Evolutionary conservation across 306 rosid genomes (phyloP), one percentile per base, ranked within the genome.

Genomic region (Sicyos baderoa): DNA sequence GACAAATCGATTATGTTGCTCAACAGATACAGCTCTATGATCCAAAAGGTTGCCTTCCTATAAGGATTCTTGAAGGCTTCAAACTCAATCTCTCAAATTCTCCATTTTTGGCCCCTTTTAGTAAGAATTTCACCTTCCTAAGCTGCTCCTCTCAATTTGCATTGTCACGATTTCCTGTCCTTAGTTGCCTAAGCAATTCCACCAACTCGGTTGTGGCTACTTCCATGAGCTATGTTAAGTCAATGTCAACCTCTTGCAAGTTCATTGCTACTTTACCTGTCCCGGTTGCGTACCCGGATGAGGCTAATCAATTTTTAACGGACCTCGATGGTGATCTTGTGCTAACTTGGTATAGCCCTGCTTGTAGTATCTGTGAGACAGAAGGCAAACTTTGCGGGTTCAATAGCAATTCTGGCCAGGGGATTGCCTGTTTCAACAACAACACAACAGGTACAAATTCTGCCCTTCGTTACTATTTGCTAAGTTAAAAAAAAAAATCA

Each of bases 101-200:
- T 54, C 97, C 95, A 7, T 88, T 87, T 19, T 18, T 48, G 54
- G 59, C 80, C 0, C 48, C 54, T 37, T 74, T 68, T 48, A 49
- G 51, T 12, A 70, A 54, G 21, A 77, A 81, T 59, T 86, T 77
- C 82, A 82, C 91, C 16, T 80, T 90, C 76, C 70, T 86, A 42
- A 77, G 87, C 65, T 90, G 96, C 75, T 82, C 88, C 45, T 29
- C 79, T 76, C 75, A 55, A 1, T 76, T 70, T 63, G 53, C 76
- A 52, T 70, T 37, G 59, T 77, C 88, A 2, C 78, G 75, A 17
- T 83, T 78, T 76, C 54, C 78, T 35, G 29, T 87, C 71, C 56
- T 87, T 54, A 71, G 44, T 6, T 90, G 91, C 78, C 88, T 87
- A 3, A 76, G 91, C 75, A 87, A 80, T 68, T 86, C 88, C 10